Evolutionary conservation across 1,139 yeast genomes (phyloP).

Genomic region (Magnusiomyces suaveolens): DNA sequence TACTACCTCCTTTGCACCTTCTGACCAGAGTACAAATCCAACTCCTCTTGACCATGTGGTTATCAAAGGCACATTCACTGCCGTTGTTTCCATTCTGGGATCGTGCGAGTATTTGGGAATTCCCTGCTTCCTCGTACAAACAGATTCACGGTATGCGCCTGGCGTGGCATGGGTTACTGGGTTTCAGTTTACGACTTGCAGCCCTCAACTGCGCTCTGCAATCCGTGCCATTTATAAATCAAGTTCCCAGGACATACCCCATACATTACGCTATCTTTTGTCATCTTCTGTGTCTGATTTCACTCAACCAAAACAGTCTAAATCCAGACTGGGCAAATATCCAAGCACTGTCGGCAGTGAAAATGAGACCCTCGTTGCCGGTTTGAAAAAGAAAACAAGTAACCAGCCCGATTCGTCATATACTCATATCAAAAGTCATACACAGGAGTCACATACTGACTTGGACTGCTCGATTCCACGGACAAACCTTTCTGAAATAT

Average conservation of each 20-base stretch:
- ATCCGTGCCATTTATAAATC: neutral
- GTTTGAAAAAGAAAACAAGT: too few relatives aligned
- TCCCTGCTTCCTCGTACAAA: constrained; percentile 2
- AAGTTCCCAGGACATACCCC: neutral
- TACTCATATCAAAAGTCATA: neutral
- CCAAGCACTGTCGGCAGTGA: too few relatives aligned
- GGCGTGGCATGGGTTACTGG: constrained; percentile 4
- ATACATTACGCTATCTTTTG: neutral
- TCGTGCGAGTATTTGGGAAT: constrained; percentile 1
- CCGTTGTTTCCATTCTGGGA: neutral
- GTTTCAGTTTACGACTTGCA: neutral
- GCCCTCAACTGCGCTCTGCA: neutral
- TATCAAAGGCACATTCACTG: neutral
- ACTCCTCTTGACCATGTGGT: neutral
- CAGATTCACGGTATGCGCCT: neutral
- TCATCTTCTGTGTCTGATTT: neutral
- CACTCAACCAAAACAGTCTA: neutral
- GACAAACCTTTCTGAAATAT: neutral
- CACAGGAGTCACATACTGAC: neutral
- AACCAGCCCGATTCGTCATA: neutral
- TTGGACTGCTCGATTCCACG: neutral
- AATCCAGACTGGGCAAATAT: neutral
- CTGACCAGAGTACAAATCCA: neutral
- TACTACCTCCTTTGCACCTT: neutral
- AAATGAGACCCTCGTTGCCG: too few relatives aligned